These are phyloP conservation scores for Pichia sp. DNA, from an alignment of 1,139 yeast species.

Conservation along the genomic window DNA sequence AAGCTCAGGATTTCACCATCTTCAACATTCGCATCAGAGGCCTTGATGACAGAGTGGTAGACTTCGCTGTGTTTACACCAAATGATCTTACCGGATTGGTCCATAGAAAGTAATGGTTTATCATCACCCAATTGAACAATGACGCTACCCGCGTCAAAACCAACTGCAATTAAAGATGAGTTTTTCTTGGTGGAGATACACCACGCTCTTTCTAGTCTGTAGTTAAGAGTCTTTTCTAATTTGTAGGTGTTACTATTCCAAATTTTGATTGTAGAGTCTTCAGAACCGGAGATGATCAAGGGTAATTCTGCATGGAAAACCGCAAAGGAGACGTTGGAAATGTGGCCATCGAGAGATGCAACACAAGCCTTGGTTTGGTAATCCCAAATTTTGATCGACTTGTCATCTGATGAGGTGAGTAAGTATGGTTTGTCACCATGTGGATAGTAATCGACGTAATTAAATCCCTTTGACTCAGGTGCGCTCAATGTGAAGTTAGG, in stretches of 20 bases:
- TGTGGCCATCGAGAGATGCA: slow-evolving; percentile 90
- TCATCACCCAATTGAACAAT: slow-evolving; percentile 87
- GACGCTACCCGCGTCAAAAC: slow-evolving; percentile 91
- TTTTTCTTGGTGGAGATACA: slow-evolving; percentile 76
- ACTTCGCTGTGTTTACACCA: slow-evolving; percentile 92
- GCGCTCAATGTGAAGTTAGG: slow-evolving; percentile 92
- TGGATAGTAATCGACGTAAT: slow-evolving; percentile 94
- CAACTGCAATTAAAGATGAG: slow-evolving; percentile 79
- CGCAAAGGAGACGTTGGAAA: slow-evolving; percentile 92
- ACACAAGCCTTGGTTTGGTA: slow-evolving; percentile 95
- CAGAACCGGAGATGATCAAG: slow-evolving; percentile 74
- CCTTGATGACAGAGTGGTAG: slow-evolving; percentile 73
- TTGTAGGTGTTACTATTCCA: slow-evolving; percentile 79
- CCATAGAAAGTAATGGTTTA: slow-evolving; percentile 92
- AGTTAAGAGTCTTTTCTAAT: slow-evolving; percentile 83
- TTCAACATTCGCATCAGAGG: slow-evolving; percentile 51
- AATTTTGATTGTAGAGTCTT: slow-evolving; percentile 71
- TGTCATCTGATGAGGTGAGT: slow-evolving; percentile 89
- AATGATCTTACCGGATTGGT: slow-evolving; percentile 81
- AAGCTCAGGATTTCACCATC: slow-evolving; percentile 79
- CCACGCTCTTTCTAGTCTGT: slow-evolving; percentile 96
- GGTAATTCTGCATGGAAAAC: slow-evolving; percentile 96
- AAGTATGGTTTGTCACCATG: slow-evolving; percentile 95
- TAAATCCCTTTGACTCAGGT: slow-evolving; percentile 90
- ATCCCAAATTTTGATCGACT: slow-evolving; percentile 90